Evolutionary conservation across 768 basidiomycete genomes (phyloP), one percentile per base, ranked within the genome.

Genomic region (Suillus americanus): DNA sequence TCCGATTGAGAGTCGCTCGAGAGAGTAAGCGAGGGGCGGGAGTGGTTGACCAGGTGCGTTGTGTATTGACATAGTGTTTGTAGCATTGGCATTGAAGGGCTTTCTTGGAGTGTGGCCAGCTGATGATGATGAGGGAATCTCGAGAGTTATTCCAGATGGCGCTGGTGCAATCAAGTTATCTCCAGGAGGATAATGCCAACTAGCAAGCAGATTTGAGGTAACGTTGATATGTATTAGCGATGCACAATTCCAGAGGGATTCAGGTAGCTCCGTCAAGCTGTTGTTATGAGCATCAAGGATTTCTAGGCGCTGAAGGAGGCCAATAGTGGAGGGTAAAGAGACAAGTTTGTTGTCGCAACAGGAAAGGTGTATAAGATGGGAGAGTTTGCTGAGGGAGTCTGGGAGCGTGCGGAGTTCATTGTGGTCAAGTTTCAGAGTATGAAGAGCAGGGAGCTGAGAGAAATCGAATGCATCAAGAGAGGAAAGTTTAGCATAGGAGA

Each of bases 281-380:
- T 99, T 99, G 73, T 93, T 95, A 73, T 98, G 96, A 3, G 90
- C 90, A 68, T 97, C 94, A 48, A 99, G 82, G 1, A 77, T 79
- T 68, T 89, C 85, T 12, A 99, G 83, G 50, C 86, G 87, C 76
- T 87, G 86, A 53, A 99, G 80, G 10, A 81, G 80, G 16, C 94
- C 94, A 55, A 99, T 88, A 48, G 85, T 86, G 13, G 80, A 74
- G 0, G 97, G 97, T 0, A 99, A 82, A 18, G 82, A 77, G 62
- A 86, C 86, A 23, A 99, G 83, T 68, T 89, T 85, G 78, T 99
- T 99, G 75, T 98, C 93, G n/a, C 93, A 92, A 72, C 93, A 94
- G 13, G 91, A 91, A 8, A 99, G 84, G 0, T 79, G 80, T 69
- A 88, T 82, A 38, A 99, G 86, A 64, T 84, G 84, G 30, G 75